Evolutionary conservation across 805 yeast genomes (phyloP).

Genomic region (Starmerella vitae): DNA sequence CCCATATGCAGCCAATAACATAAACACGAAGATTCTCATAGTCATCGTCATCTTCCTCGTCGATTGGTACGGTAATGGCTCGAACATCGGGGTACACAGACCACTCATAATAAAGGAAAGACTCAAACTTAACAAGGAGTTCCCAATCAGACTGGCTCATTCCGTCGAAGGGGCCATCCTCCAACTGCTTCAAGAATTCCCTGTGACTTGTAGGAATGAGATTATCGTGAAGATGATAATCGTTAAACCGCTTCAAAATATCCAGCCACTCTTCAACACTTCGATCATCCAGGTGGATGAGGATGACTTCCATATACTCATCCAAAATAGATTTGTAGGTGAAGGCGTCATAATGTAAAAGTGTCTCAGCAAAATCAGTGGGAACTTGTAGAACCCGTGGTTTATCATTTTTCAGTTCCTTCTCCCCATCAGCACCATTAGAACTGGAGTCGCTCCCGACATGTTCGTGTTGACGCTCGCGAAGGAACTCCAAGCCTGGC

Average conservation of each 20-base stretch:
- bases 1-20: constrained; percentile 37
- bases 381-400: constrained; percentile 1
- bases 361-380: constrained; percentile 2
- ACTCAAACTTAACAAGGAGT: constrained; percentile 27
- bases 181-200: constrained; percentile 26
- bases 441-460: not conserved
- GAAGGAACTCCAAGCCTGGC: not conserved
- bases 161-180: constrained; percentile 13
- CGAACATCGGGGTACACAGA: constrained; percentile 54
- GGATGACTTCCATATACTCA: constrained; percentile 12
- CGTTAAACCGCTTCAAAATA: constrained; percentile 31
- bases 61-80: constrained; percentile 40
- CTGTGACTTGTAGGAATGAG: constrained; percentile 33
- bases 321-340: constrained; percentile 2
- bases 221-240: constrained; percentile 35
- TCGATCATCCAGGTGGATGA: constrained; percentile 20
- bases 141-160: constrained; percentile 19
- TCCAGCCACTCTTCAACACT: constrained; percentile 30
- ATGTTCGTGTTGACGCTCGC: constrained; percentile 1
- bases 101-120: constrained; percentile 31
- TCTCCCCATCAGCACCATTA: too few relatives aligned
- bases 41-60: constrained; percentile 34
- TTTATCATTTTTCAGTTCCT: not conserved
- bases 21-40: constrained; percentile 42
- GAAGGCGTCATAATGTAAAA: not conserved